Percentiles rank a stretch among this genome's conserved stretches.
These are phyloP conservation scores for Tolypocladium tropicale DNA, from an alignment of 2,329 filamentous ascomycete species.

Conservation along the genomic window DNA sequence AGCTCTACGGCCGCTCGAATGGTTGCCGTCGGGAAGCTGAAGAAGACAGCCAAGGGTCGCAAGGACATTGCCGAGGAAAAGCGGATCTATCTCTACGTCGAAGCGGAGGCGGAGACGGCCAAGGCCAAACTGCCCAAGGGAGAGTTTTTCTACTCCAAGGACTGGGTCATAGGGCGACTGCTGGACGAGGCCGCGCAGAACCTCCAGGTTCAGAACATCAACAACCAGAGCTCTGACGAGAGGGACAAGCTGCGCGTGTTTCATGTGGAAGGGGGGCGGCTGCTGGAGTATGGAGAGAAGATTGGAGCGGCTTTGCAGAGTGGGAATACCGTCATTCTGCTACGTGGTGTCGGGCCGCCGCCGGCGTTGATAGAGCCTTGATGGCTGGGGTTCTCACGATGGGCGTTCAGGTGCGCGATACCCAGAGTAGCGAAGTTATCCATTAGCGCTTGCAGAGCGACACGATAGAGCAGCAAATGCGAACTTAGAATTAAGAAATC, in stretches of 20 bases:
- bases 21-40: slow-evolving; percentile 65
- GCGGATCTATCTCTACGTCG: slow-evolving; percentile 81
- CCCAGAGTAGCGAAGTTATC: background rate
- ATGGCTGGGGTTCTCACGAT: background rate
- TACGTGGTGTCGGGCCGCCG: slow-evolving; percentile 76
- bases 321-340: slow-evolving; percentile 81
- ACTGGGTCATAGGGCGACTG: slow-evolving; percentile 84
- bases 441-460: background rate
- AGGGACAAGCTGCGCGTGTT: slow-evolving; percentile 78
- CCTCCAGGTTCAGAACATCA: slow-evolving; percentile 73
- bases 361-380: slow-evolving; percentile 55
- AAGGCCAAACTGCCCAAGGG: slow-evolving; percentile 74
- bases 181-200: slow-evolving; percentile 68
- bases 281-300: slow-evolving; percentile 84
- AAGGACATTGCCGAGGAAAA: slow-evolving; percentile 71
- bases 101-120: slow-evolving; percentile 80
- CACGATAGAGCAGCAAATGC: background rate
- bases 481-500: background rate
- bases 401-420: background rate
- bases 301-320: slow-evolving; percentile 62
- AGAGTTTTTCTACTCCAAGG: slow-evolving; percentile 68
- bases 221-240: slow-evolving; percentile 67
- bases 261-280: slow-evolving; percentile 78
- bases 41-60: slow-evolving; percentile 84
- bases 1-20: slow-evolving; percentile 53